These are phyloP conservation scores for Aspergillus olivimuriae DNA, from an alignment of 495 filamentous ascomycete genomes.

Conservation along the genomic window DNA sequence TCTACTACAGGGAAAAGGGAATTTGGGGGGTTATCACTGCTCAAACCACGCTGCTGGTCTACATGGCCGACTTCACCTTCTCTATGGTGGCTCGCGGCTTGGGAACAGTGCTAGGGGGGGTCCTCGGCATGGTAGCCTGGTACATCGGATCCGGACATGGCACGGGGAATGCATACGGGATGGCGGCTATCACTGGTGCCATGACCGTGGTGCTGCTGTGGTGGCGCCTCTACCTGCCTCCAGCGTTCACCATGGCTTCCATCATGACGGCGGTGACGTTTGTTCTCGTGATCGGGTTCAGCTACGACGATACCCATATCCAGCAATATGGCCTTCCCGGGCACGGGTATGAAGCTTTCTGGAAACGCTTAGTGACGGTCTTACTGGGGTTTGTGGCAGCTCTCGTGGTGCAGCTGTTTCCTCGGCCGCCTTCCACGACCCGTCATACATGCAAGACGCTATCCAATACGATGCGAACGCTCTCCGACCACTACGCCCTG, in stretches of 20 bases:
- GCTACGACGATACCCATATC: slow-evolving; percentile 30
- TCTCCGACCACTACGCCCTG: slow-evolving; percentile 38
- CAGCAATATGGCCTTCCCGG: slow-evolving; percentile 32
- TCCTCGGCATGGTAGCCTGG: slow-evolving; percentile 33
- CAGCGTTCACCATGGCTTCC: slow-evolving; percentile 17
- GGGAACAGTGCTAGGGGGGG: slow-evolving; percentile 33
- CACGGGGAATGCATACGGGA: slow-evolving; percentile 30
- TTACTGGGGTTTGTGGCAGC: slow-evolving; percentile 31
- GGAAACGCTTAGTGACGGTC: slow-evolving; percentile 31
- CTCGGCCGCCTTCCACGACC: slow-evolving; percentile 33
- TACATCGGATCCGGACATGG: slow-evolving; percentile 38
- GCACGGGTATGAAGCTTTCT: slow-evolving; percentile 33
- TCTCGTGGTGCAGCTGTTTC: slow-evolving; percentile 32
- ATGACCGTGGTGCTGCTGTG: slow-evolving; percentile 27
- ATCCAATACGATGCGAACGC: slow-evolving; percentile 25
- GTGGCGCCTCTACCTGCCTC: slow-evolving; percentile 27
- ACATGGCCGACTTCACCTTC: slow-evolving; percentile 36
- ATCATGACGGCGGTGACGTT: slow-evolving; percentile 35
- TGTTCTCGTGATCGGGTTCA: slow-evolving; percentile 30
- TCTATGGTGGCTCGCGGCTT: slow-evolving; percentile 23
- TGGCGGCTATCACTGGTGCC: slow-evolving; percentile 30
- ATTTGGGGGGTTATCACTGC: slow-evolving; percentile 40
- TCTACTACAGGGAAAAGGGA: slow-evolving; percentile 38
- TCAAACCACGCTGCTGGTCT: slow-evolving; percentile 33
- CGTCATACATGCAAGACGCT: slow-evolving; percentile 33